Conservation (phyloP, 2,329 filamentous ascomycete species). For the Fusarium succisae region DNA sequence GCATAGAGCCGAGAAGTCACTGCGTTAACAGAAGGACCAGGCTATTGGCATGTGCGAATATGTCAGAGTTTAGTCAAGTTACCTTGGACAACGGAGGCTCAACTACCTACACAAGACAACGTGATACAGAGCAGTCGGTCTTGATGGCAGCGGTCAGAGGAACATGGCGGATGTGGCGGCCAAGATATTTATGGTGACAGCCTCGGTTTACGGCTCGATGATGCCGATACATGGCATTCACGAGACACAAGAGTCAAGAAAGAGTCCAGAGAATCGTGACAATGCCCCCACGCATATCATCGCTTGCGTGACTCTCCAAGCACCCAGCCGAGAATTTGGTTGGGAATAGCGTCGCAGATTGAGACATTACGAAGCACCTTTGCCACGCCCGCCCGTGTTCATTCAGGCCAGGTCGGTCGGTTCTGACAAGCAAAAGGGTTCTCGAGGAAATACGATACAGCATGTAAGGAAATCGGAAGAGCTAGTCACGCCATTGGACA, state of each 20-base stretch:
- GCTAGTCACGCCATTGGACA: constrained; percentile 21
- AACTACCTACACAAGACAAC: constrained; percentile 14
- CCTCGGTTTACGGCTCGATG: constrained; percentile 20
- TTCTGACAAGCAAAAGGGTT: constrained; percentile 1
- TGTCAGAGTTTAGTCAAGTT: background rate
- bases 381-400: constrained; percentile 21
- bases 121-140: background rate
- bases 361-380: constrained; percentile 30
- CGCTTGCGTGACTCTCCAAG: constrained; percentile 29
- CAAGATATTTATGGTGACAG: constrained; percentile 9
- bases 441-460: constrained; percentile 15
- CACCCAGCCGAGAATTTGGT: constrained; percentile 11
- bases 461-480: background rate
- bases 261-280: background rate
- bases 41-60: constrained; percentile 24
- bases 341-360: constrained; percentile 33
- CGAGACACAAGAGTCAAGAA: background rate
- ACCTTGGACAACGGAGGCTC: constrained; percentile 21
- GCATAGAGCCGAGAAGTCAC: constrained; percentile 20
- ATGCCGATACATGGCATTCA: constrained; percentile 4
- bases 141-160: constrained; percentile 7
- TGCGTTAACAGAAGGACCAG: background rate
- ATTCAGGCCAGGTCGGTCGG: background rate
- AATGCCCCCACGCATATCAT: constrained; percentile 19
- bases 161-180: constrained; percentile 4